These are phyloP conservation scores for Afroboletus lepidellus DNA, from an alignment of 1,284 basidiomycete species.

Conservation along the genomic window DNA sequence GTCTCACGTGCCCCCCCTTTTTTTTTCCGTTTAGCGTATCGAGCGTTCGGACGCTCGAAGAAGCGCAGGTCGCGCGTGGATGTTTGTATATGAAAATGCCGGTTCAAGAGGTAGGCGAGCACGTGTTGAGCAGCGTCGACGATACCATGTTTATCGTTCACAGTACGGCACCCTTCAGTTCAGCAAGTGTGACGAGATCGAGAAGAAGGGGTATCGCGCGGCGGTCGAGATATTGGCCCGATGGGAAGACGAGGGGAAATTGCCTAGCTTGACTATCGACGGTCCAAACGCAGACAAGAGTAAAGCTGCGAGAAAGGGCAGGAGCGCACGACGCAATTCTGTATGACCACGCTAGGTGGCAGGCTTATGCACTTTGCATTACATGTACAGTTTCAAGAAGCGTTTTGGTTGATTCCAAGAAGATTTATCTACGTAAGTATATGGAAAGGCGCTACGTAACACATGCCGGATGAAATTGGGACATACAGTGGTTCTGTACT, in stretches of 20 bases:
- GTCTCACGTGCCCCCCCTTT: constrained; percentile 1
- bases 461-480: constrained; percentile 16
- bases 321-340: constrained; percentile 75
- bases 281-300: constrained; percentile 43
- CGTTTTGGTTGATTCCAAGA: constrained; percentile 15
- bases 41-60: constrained; percentile 91
- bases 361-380: neutral
- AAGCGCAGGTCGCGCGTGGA: constrained; percentile 85
- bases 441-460: constrained; percentile 9
- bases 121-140: neutral
- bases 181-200: constrained; percentile 80
- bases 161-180: constrained; percentile 82
- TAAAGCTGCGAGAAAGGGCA: constrained; percentile 62
- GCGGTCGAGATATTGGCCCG: constrained; percentile 73
- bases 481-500: constrained; percentile 25
- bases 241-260: constrained; percentile 78
- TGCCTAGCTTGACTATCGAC: constrained; percentile 72
- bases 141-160: neutral
- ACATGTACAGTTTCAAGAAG: neutral
- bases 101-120: constrained; percentile 70
- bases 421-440: constrained; percentile 21
- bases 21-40: constrained; percentile 68
- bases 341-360: constrained; percentile 34
- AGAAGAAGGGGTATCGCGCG: constrained; percentile 79
- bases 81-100: constrained; percentile 96